These are phyloP conservation scores for Lipomyces yamadae DNA, from an alignment of 805 yeast species.

Conservation along the genomic window DNA sequence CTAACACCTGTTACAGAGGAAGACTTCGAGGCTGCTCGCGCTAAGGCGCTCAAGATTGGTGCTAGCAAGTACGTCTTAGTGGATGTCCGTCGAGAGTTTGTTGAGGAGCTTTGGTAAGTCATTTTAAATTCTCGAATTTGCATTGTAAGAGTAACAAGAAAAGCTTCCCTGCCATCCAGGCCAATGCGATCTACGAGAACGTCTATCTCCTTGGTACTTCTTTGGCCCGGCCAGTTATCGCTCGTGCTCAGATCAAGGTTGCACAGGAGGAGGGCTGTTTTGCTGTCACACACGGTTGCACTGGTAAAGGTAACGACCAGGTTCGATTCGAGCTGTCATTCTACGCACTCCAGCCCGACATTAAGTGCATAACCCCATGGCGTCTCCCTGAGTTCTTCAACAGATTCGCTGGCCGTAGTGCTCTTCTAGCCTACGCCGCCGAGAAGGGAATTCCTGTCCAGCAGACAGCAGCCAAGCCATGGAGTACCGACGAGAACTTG, in stretches of 20 bases:
- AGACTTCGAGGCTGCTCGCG: constrained; percentile 96
- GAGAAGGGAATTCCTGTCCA: constrained; percentile 90
- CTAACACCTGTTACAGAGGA: constrained; percentile 59
- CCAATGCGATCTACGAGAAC: constrained; percentile 97
- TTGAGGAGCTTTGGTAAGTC: constrained; percentile 76
- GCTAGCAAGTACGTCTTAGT: constrained; percentile 93
- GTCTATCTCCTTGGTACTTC: constrained; percentile 97
- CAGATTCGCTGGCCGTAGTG: constrained; percentile 98
- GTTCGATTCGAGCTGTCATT: constrained; percentile 96
- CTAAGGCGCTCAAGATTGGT: constrained; percentile 94
- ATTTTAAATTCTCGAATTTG: neutral
- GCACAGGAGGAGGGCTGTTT: constrained; percentile 98
- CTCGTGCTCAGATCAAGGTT: constrained; percentile 95
- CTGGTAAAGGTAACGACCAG: constrained; percentile 99
- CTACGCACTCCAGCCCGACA: constrained; percentile 98
- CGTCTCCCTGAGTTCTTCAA: constrained; percentile 93
- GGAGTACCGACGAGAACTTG: constrained; percentile 99
- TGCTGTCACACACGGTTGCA: constrained; percentile 98
- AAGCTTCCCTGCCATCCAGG: constrained; percentile 90
- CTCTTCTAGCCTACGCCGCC: constrained; percentile 90
- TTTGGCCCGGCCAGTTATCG: constrained; percentile 97
- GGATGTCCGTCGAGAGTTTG: constrained; percentile 94
- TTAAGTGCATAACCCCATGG: constrained; percentile 98
- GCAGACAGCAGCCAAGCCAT: constrained; percentile 98
- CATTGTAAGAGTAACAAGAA: neutral